phyloP scores from a whole-genome alignment of 495 filamentous ascomycete species.

The Podospora fimiseda region DNA sequence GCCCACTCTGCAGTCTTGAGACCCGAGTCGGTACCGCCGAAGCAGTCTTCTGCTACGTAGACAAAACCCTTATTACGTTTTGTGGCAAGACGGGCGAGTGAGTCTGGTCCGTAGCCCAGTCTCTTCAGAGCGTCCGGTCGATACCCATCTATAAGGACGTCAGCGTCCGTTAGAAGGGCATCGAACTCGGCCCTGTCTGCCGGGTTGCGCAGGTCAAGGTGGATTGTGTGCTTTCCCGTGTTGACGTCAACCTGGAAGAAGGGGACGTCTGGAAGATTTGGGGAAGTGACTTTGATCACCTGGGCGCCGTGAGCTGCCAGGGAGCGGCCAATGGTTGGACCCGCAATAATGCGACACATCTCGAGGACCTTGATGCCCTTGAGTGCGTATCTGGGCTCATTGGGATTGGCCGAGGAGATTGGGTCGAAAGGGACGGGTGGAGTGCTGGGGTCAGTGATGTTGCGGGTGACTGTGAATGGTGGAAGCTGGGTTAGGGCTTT shows the following conservation, averaged over 20 bases:
- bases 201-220: constrained; percentile 51
- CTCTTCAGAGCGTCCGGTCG: constrained; percentile 58
- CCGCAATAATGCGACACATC: constrained; percentile 59
- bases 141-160: constrained; percentile 61
- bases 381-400: constrained; percentile 38
- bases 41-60: constrained; percentile 69
- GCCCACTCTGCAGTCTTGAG: constrained; percentile 36
- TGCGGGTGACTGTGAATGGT: constrained; percentile 18
- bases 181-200: constrained; percentile 51
- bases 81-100: constrained; percentile 45
- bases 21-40: constrained; percentile 40
- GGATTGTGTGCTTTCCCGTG: constrained; percentile 53
- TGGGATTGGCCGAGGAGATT: constrained; percentile 17
- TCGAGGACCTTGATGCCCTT: constrained; percentile 56
- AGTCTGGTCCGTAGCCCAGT: constrained; percentile 56
- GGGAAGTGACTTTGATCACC: constrained; percentile 66
- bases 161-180: constrained; percentile 51
- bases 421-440: constrained; percentile 48
- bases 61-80: constrained; percentile 55
- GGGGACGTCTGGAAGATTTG: constrained; percentile 62
- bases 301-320: constrained; percentile 62
- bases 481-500: constrained; percentile 22
- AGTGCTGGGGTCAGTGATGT: constrained; percentile 7
- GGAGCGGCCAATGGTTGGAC: constrained; percentile 58
- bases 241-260: constrained; percentile 80